phyloP scores from a whole-genome alignment of 2,329 filamentous ascomycete species.

The Hymenoscyphus salicellus region DNA sequence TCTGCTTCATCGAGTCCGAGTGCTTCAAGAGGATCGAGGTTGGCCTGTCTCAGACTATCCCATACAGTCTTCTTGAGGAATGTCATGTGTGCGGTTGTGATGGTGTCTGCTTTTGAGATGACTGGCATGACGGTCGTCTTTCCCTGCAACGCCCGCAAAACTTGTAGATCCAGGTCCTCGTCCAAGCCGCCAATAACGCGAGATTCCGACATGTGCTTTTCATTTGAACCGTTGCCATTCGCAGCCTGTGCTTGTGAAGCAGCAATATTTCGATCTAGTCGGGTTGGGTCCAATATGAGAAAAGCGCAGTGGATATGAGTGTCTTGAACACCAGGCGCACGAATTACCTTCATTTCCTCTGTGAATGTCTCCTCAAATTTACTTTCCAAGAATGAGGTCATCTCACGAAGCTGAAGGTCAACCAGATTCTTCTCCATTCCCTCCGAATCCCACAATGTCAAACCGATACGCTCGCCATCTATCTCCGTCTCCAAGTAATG shows the following conservation, averaged over 20 bases:
- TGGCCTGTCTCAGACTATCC: slow-evolving; percentile 79
- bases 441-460: slow-evolving; percentile 96
- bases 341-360: slow-evolving; percentile 96
- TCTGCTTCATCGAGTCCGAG: slow-evolving; percentile 78
- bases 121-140: slow-evolving; percentile 96
- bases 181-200: slow-evolving; percentile 69
- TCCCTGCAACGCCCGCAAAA: slow-evolving; percentile 80
- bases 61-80: slow-evolving; percentile 88
- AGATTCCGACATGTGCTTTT: slow-evolving; percentile 43
- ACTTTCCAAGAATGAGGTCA: slow-evolving; percentile 88
- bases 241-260: slow-evolving; percentile 55
- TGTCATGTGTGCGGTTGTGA: slow-evolving; percentile 92
- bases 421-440: slow-evolving; percentile 93
- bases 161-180: slow-evolving; percentile 84
- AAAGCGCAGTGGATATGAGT: slow-evolving; percentile 97
- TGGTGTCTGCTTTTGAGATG: slow-evolving; percentile 93
- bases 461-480: slow-evolving; percentile 82
- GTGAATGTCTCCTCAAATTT: slow-evolving; percentile 98
- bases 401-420: slow-evolving; percentile 88
- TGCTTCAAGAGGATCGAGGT: slow-evolving; percentile 83
- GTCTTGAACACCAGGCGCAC: slow-evolving; percentile 87
- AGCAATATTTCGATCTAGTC: slow-evolving; percentile 79
- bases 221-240: slow-evolving; percentile 49
- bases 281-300: slow-evolving; percentile 81
- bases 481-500: slow-evolving; percentile 94